Evolutionary conservation across 176 grass and related monocot genomes (phyloP), one percentile per base, ranked within the genome.

Genomic region (Echinochloa phyllopogon): DNA sequence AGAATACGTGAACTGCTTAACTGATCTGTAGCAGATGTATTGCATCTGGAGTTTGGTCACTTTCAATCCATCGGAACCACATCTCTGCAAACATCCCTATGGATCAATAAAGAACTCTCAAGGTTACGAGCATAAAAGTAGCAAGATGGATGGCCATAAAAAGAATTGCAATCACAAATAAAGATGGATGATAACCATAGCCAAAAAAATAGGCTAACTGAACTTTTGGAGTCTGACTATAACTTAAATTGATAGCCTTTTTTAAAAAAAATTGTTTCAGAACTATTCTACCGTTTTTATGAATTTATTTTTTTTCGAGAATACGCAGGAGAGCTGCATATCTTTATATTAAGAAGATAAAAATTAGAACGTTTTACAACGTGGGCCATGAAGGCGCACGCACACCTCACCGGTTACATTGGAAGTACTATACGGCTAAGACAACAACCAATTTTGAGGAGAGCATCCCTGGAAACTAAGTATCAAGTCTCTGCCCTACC

Each of bases 41-140:
- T 62, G 61, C 4, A 65, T 65, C 20, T 76, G 24, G 41, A 4
- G 23, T 78, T 27, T 20, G 20, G 33, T 20, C 44, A 39, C 17
- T 80, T 50, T n/a, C 48, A 51, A 57, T 80, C 58, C 61, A 80
- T 66, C 13, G 16, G 56, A 61, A 45, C 4, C 59, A 53, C 16
- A 79, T 38, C 16, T 79, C 43, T 65, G 25, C 60, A 29, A 43
- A 78, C 4, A 65, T 11, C 24, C 3, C 10, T 52, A 68, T 68
- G 18, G 39, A 62, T 15, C 21, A 78, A 48, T 20, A 78, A 23
- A 45, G 40, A 60, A 18, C 16, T 45, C 4, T 29, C 39, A 49
- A 63, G 16, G 42, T 65, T 49, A 63, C 7, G 2, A 65, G 43
- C 41, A 39, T 51, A 53, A 69, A 51, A 17, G 9, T 55, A 13